phyloP scores from a whole-genome alignment of 768 basidiomycete genomes.

The Suillus luteus region DNA sequence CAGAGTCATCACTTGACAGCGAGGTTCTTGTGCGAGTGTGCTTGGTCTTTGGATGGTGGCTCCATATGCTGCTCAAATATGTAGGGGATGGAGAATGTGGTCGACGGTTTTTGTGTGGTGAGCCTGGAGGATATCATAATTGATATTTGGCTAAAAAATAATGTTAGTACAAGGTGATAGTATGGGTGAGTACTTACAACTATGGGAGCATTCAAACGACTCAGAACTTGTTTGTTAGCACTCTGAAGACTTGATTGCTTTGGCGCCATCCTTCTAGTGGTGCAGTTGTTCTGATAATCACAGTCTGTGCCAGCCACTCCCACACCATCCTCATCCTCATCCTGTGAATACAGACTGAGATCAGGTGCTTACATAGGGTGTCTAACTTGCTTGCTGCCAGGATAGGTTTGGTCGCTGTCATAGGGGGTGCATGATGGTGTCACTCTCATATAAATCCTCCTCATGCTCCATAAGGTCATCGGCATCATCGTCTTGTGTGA shows the following conservation, averaged over 20 bases:
- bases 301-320: neutral
- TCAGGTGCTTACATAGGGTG: neutral
- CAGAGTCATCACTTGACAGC: neutral
- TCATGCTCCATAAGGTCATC: neutral
- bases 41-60: neutral
- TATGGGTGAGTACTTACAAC: neutral
- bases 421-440: neutral
- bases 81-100: neutral
- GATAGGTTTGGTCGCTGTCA: neutral
- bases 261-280: neutral
- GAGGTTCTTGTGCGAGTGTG: neutral
- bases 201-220: neutral
- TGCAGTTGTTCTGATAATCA: neutral
- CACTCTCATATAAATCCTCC: neutral
- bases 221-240: neutral
- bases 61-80: neutral
- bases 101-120: neutral
- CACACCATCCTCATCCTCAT: neutral
- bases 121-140: neutral
- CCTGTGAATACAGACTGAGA: neutral
- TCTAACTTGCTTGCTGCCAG: neutral
- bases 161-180: neutral
- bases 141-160: neutral
- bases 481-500: no score
- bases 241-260: neutral